Percentiles rank a stretch among this genome's conserved stretches.
phyloP scores from a whole-genome alignment of 1,139 yeast species.

The Citeromyces hawaiiensis region DNA sequence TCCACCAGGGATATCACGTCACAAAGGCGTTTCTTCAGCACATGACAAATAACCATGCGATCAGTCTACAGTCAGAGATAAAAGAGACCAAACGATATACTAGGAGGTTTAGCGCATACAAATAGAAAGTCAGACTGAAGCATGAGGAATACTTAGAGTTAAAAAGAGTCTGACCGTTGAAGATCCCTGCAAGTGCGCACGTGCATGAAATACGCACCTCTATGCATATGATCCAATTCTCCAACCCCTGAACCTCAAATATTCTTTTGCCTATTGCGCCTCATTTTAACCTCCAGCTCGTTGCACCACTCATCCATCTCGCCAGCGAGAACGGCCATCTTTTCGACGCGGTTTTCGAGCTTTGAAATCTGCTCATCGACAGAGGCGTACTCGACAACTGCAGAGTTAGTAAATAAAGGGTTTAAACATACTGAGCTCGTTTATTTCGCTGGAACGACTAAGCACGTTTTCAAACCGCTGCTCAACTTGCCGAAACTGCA shows the following conservation, averaged over 20 bases:
- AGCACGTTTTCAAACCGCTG: not conserved
- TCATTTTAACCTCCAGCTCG: constrained; percentile 30
- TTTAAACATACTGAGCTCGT: not conserved
- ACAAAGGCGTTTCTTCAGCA: no score
- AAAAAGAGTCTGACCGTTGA: no score
- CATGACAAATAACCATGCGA: no score
- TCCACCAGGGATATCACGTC: no score
- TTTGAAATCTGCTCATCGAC: constrained; percentile 20
- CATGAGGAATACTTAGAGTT: no score
- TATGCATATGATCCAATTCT: not conserved
- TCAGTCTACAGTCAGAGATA: no score
- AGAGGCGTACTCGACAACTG: constrained; percentile 20
- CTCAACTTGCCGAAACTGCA: not conserved
- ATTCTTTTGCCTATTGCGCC: constrained; percentile 8
- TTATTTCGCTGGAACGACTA: not conserved
- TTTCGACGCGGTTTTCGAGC: constrained; percentile 31
- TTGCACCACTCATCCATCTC: constrained; percentile 53
- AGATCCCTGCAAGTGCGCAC: no score
- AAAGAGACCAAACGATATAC: no score
- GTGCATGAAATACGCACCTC: not conserved
- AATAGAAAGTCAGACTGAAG: no score
- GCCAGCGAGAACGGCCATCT: constrained; percentile 28
- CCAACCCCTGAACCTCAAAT: not conserved
- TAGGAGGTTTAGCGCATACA: no score
- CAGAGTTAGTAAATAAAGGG: not conserved